Percentiles rank a stretch among this genome's conserved stretches.
These are phyloP conservation scores for Pisolithus tinctorius DNA, from an alignment of 768 basidiomycete genomes.

Conservation along the genomic window DNA sequence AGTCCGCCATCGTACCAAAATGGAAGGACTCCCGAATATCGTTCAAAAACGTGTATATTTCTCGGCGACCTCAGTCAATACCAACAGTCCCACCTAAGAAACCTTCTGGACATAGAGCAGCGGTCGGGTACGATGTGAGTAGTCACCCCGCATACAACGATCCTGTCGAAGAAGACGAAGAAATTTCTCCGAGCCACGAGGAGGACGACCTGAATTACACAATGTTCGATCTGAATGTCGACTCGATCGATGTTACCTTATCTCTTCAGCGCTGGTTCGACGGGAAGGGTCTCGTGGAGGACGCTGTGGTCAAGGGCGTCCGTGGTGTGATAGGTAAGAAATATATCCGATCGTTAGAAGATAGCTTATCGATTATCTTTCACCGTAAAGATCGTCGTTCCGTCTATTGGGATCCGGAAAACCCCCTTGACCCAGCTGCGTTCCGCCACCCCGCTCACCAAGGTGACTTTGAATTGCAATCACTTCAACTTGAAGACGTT, in stretches of 20 bases:
- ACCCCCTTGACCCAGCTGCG: slow-evolving; percentile 70
- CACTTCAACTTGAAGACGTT: slow-evolving; percentile 85
- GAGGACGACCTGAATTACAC: slow-evolving; percentile 70
- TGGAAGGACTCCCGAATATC: slow-evolving; percentile 95
- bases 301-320: slow-evolving; percentile 90
- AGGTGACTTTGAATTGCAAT: slow-evolving; percentile 91
- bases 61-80: slow-evolving; percentile 53
- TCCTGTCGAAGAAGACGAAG: slow-evolving; percentile 55
- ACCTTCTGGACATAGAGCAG: slow-evolving; percentile 44
- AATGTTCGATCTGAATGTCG: slow-evolving; percentile 89
- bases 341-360: neutral
- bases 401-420: slow-evolving; percentile 79
- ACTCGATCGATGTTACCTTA: slow-evolving; percentile 92
- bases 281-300: slow-evolving; percentile 87
- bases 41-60: slow-evolving; percentile 95
- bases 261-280: slow-evolving; percentile 91
- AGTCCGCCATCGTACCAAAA: slow-evolving; percentile 95
- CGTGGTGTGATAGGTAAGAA: slow-evolving; percentile 82
- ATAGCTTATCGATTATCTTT: neutral
- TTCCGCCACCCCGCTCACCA: slow-evolving; percentile 69
- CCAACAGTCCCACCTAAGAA: slow-evolving; percentile 10
- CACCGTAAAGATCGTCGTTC: slow-evolving; percentile 67
- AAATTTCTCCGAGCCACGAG: slow-evolving; percentile 19
- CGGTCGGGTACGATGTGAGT: slow-evolving; percentile 69
- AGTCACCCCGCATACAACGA: slow-evolving; percentile 68